Conservation (phyloP, 441 rosid species). For the Hura crepitans region DNA sequence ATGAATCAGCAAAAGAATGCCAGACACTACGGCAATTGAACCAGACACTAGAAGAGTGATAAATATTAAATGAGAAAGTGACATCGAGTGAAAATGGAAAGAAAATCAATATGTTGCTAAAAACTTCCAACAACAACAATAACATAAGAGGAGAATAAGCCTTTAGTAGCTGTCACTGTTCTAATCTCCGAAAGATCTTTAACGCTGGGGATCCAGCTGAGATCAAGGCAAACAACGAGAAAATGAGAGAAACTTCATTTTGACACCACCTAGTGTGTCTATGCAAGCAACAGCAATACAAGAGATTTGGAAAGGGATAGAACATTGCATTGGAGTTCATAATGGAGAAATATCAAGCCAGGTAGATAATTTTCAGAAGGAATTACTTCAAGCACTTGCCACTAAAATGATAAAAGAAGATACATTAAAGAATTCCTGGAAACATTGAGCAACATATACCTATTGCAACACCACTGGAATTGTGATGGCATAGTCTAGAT, state of each 20-base stretch:
- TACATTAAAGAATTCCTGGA: conserved; percentile 1
- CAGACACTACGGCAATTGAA: neutral
- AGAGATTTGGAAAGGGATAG: neutral
- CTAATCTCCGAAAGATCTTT: neutral
- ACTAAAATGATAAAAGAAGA: neutral
- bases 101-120: neutral
- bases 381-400: neutral
- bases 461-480: conserved; percentile 24
- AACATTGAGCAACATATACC: conserved; percentile 37
- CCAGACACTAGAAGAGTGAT: neutral
- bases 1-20: neutral
- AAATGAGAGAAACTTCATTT: neutral
- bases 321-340: neutral
- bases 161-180: neutral
- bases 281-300: neutral
- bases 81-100: neutral
- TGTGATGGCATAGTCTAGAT: conserved; percentile 21
- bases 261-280: neutral
- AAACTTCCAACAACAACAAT: neutral
- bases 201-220: neutral
- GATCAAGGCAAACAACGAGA: conserved; percentile 1
- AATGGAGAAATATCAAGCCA: neutral
- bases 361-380: neutral
- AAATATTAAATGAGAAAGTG: neutral
- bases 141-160: conserved; percentile 1